Evolutionary conservation across 1,284 basidiomycete species (phyloP).

Genomic region (Ceratobasidium theobromae): DNA sequence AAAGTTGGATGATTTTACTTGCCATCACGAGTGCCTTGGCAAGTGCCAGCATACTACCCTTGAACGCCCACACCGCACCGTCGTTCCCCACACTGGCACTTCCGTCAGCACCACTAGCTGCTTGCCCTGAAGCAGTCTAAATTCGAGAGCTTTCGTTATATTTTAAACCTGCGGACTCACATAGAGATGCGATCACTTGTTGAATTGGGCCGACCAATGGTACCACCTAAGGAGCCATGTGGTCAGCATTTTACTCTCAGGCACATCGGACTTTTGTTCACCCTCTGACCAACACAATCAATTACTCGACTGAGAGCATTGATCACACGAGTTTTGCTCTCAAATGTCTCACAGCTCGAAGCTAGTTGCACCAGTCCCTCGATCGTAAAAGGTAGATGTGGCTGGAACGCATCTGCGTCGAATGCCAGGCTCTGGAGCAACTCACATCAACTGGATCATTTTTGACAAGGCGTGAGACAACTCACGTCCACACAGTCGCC

Average conservation of each 20-base stretch:
- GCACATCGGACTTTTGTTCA: constrained; percentile 39
- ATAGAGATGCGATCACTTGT: constrained; percentile 50
- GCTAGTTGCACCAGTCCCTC: constrained; percentile 66
- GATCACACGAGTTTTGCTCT: constrained; percentile 75
- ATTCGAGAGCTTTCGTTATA: background rate
- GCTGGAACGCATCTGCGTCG: constrained; percentile 57
- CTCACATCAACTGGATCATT: background rate
- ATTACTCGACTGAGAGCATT: constrained; percentile 72
- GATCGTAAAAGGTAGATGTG: constrained; percentile 60
- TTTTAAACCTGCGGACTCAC: constrained; percentile 50
- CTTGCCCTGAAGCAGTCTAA: constrained; percentile 11
- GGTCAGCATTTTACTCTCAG: background rate
- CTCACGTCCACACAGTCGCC: constrained; percentile 81
- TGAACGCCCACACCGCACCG: constrained; percentile 61
- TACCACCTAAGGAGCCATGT: constrained; percentile 58
- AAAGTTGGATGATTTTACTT: constrained; percentile 36
- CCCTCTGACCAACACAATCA: constrained; percentile 62
- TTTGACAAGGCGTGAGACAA: constrained; percentile 18
- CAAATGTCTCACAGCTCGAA: constrained; percentile 71
- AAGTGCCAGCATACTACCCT: constrained; percentile 68
- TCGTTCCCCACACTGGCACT: constrained; percentile 67
- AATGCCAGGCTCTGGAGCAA: constrained; percentile 59
- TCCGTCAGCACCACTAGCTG: constrained; percentile 39
- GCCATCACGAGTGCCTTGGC: constrained; percentile 74
- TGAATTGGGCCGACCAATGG: constrained; percentile 73